Evolutionary conservation across 345 rosid genomes (phyloP).

Genomic region (Limnanthes douglasii): DNA sequence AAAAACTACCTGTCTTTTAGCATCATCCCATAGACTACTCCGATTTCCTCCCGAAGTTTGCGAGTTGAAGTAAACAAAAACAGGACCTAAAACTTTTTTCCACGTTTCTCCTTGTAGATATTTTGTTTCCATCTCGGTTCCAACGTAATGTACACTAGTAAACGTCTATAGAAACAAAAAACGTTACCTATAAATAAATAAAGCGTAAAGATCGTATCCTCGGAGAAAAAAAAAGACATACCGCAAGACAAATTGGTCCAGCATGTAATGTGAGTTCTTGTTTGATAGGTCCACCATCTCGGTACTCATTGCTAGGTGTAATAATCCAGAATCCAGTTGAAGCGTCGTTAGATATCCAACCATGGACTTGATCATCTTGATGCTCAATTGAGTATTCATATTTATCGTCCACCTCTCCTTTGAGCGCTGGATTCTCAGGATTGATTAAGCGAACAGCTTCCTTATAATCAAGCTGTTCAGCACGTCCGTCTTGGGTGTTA

Average conservation of each 20-base stretch:
- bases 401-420: conserved; percentile 89
- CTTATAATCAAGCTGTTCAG: conserved; percentile 28
- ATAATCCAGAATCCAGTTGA: conserved; percentile 79
- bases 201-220: background rate
- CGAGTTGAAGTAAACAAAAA: conserved; percentile 53
- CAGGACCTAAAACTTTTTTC: conserved; percentile 85
- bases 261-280: conserved; percentile 84
- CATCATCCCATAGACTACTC: conserved; percentile 54
- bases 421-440: conserved; percentile 47
- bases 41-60: conserved; percentile 6
- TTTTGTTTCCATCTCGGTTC: conserved; percentile 35
- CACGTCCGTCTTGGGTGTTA: conserved; percentile 30
- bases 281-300: conserved; percentile 57
- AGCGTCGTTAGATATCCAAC: conserved; percentile 55
- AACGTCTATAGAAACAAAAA: conserved; percentile 45
- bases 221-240: conserved; percentile 9
- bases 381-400: conserved; percentile 55
- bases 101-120: conserved; percentile 50
- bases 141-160: conserved; percentile 67
- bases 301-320: conserved; percentile 57
- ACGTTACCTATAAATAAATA: background rate
- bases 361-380: conserved; percentile 52
- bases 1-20: conserved; percentile 43
- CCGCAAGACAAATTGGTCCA: conserved; percentile 52
- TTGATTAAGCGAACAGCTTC: conserved; percentile 66